A percentile compares a stretch with the other conserved stretches of the same genome.
Evolutionary conservation across 805 yeast species (phyloP).

Genomic region (Nakazawaea anatomiae): DNA sequence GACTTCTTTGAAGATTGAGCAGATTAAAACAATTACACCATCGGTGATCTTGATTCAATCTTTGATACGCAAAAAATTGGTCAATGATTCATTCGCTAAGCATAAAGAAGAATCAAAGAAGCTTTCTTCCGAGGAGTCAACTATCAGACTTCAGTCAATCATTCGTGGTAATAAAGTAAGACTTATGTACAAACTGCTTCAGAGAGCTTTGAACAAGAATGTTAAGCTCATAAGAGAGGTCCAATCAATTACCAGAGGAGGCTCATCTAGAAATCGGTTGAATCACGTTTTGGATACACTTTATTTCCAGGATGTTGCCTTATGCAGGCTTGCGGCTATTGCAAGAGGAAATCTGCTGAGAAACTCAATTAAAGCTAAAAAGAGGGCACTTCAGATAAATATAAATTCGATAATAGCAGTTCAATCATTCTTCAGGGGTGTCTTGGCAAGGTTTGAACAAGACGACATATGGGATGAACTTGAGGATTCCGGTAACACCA

Average conservation of each 20-base stretch:
- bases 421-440: conserved; percentile 62
- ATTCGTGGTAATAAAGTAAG: conserved; percentile 21
- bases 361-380: conserved; percentile 16
- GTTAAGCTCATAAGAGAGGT: conserved; percentile 21
- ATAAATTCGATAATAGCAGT: conserved; percentile 31
- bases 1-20: conserved; percentile 11
- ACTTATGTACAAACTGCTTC: conserved; percentile 3
- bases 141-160: conserved; percentile 35
- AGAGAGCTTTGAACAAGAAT: conserved; percentile 13
- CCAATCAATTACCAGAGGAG: conserved; percentile 41
- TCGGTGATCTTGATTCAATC: conserved; percentile 28
- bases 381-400: conserved; percentile 14
- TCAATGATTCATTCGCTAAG: conserved; percentile 11
- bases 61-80: conserved; percentile 26
- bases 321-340: conserved; percentile 35
- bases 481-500: conserved; percentile 33
- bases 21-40: conserved; percentile 8
- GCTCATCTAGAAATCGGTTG: conserved; percentile 32
- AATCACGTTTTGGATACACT: conserved; percentile 36
- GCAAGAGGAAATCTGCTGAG: conserved; percentile 38
- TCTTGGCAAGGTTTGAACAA: conserved; percentile 47
- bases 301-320: conserved; percentile 29
- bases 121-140: conserved; percentile 17
- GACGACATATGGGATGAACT: conserved; percentile 52
- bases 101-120: neutral